A percentile compares a stretch with the other conserved stretches of the same genome.
Evolutionary conservation across 164 flowering plant species (phyloP).

Genomic region (Magnolia changhungtana): DNA sequence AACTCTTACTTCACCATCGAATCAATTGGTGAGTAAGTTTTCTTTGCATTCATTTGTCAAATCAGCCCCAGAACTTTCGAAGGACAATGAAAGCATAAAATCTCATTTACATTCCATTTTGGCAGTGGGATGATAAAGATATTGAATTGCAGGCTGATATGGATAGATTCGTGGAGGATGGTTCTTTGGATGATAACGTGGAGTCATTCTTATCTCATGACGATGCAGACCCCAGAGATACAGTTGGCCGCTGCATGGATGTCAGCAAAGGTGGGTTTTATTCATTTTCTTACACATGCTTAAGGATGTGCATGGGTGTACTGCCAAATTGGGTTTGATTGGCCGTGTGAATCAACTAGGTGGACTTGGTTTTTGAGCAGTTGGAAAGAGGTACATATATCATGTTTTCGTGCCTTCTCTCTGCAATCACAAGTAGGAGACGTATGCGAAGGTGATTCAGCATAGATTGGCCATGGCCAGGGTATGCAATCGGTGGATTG

Average conservation of each 20-base stretch:
- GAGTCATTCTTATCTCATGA: conserved; percentile 95
- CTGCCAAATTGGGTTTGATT: no score
- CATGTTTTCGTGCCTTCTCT: no score
- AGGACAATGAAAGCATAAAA: conserved; percentile 5
- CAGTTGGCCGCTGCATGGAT: conserved; percentile 80
- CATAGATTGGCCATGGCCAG: no score
- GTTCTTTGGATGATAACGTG: conserved; percentile 88
- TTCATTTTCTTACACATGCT: not conserved
- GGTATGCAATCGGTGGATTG: no score
- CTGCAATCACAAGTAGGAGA: no score
- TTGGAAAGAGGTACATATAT: no score
- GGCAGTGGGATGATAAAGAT: conserved; percentile 93
- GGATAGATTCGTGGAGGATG: conserved; percentile 89
- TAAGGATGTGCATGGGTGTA: not conserved
- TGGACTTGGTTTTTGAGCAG: no score
- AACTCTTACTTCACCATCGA: conserved; percentile 85
- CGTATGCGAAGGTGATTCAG: no score
- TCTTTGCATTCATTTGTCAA: conserved; percentile 1
- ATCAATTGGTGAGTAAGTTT: conserved; percentile 64
- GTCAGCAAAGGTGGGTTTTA: conserved; percentile 60
- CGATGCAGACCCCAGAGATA: conserved; percentile 79
- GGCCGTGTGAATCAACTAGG: no score
- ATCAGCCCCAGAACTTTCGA: not conserved
- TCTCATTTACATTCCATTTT: conserved; percentile 46
- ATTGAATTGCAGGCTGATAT: conserved; percentile 81